phyloP scores from a whole-genome alignment of 192 early-diverging fungal genomes.

The Coemansia sp. region DNA sequence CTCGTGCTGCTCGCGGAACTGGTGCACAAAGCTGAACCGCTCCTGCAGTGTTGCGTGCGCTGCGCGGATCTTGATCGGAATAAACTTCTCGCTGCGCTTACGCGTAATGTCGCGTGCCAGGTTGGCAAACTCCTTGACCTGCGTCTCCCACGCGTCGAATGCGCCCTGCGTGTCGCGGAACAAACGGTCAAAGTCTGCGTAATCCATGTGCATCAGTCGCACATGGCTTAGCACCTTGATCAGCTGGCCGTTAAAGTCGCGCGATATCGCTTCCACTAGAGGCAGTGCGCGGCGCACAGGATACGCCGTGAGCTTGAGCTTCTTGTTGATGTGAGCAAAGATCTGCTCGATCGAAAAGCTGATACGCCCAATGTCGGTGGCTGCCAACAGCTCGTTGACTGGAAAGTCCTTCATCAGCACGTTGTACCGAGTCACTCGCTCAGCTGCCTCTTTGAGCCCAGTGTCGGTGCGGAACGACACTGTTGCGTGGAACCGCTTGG shows the following conservation, averaged over 20 bases:
- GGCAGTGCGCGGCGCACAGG: slow-evolving; percentile 88
- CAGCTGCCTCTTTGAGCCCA: slow-evolving; percentile 91
- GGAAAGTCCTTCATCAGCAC: slow-evolving; percentile 99
- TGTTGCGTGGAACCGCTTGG: slow-evolving; percentile 98
- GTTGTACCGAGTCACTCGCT: slow-evolving; percentile 92
- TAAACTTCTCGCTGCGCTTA: slow-evolving; percentile 91
- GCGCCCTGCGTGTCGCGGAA: slow-evolving; percentile 82
- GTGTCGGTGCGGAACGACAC: slow-evolving; percentile 97
- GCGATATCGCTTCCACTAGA: slow-evolving; percentile 91
- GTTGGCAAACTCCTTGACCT: slow-evolving; percentile 93
- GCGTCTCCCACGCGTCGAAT: slow-evolving; percentile 91
- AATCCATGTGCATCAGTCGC: slow-evolving; percentile 92
- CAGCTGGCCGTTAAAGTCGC: slow-evolving; percentile 92
- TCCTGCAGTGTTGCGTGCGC: slow-evolving; percentile 94
- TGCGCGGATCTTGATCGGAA: slow-evolving; percentile 90
- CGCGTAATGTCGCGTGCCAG: slow-evolving; percentile 93
- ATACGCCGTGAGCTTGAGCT: slow-evolving; percentile 91
- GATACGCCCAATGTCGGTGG: slow-evolving; percentile 87
- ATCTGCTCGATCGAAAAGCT: slow-evolving; percentile 74
- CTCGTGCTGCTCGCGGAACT: slow-evolving; percentile 96
- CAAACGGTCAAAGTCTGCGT: slow-evolving; percentile 85
- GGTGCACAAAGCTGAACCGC: slow-evolving; percentile 81
- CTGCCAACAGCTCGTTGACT: slow-evolving; percentile 91
- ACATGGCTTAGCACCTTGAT: slow-evolving; percentile 83
- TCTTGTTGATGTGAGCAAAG: slow-evolving; percentile 97